These are phyloP conservation scores for Claviceps capensis DNA, from an alignment of 2,329 filamentous ascomycete genomes.

Conservation along the genomic window DNA sequence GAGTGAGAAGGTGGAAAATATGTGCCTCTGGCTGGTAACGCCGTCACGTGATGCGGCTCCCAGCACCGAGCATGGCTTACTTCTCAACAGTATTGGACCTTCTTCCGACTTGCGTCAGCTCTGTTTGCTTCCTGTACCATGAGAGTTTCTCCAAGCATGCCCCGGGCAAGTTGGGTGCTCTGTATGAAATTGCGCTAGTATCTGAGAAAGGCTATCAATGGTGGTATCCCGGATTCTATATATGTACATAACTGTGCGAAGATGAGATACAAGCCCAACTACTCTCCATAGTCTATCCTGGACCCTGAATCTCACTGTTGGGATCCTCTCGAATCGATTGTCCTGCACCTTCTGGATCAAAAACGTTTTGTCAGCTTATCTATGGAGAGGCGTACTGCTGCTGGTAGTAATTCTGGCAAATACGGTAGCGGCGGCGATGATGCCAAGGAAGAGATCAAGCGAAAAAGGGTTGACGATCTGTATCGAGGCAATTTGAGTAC, in stretches of 20 bases:
- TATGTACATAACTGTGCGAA: conserved; percentile 73
- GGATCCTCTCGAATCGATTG: conserved; percentile 41
- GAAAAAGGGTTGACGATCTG: not conserved
- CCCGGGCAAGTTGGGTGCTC: conserved; percentile 63
- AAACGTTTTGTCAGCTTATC: conserved; percentile 42
- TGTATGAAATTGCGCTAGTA: conserved; percentile 60
- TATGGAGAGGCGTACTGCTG: conserved; percentile 15
- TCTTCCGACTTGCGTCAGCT: conserved; percentile 62
- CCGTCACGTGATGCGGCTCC: too few relatives aligned
- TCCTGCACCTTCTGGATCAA: conserved; percentile 36
- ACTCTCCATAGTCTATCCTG: conserved; percentile 58
- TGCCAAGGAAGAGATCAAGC: not conserved
- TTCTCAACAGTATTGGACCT: too few relatives aligned
- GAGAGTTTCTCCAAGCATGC: conserved; percentile 55
- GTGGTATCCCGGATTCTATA: conserved; percentile 76
- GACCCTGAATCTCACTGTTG: conserved; percentile 53
- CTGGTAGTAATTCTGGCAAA: not conserved
- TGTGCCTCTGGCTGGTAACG: too few relatives aligned
- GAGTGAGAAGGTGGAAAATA: too few relatives aligned
- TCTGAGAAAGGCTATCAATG: conserved; percentile 55
- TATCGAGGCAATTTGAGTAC: conserved; percentile 3
- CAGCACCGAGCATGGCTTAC: too few relatives aligned
- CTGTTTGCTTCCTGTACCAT: conserved; percentile 74
- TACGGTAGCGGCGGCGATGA: not conserved
- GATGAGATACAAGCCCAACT: conserved; percentile 78